Evolutionary conservation across 441 rosid genomes (phyloP), one percentile per base, ranked within the genome.

Genomic region (Gossypium davidsonii): DNA sequence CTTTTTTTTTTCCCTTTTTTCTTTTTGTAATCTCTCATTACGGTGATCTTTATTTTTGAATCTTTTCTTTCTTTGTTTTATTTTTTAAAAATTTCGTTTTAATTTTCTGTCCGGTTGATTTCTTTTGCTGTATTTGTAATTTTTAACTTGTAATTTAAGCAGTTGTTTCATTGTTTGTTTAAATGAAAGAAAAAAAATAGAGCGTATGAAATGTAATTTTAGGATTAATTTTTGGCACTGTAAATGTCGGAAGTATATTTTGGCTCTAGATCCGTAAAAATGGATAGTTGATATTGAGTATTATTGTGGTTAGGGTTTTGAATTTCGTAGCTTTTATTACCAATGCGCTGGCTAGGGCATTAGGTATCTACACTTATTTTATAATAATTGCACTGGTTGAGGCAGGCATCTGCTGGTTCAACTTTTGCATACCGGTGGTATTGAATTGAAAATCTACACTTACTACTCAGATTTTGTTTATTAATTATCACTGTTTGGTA

Each of bases 301-400:
- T 70, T 5, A 12, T 51, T 55, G 18, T 55, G 63, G 34, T 37
- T 70, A 70, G 73, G 63, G 73, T 53, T 70, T 70, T 70, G 53
- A 55, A 28, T 52, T 7, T 52, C 49, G 17, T 49, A n/a, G 31
- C 10, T 14, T 53, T 69, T 53, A 17, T 17, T 18, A 28, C 6
- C 49, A 2, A 7, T n/a, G 23, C 44, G 14, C 39, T 6, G 21
- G 23, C 44, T 53, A 31, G 49, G 44, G 49, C 72, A 52, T 26
- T 4, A 2, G 2, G 2, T 21, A 37, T 31, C 17, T 31, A 67
- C 14, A 26, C 18, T 25, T 59, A 12, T 62, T n/a, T 11, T 46
- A 23, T 66, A 66, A 46, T 66, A 28, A n/a, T 66, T 66, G 57
- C 70, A 48, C 14, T 23, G 70, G 15, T 66, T 44, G 34, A 46